Base-by-base conservation (phyloP, 441 rosid species). In the Croton setiger region DNA sequence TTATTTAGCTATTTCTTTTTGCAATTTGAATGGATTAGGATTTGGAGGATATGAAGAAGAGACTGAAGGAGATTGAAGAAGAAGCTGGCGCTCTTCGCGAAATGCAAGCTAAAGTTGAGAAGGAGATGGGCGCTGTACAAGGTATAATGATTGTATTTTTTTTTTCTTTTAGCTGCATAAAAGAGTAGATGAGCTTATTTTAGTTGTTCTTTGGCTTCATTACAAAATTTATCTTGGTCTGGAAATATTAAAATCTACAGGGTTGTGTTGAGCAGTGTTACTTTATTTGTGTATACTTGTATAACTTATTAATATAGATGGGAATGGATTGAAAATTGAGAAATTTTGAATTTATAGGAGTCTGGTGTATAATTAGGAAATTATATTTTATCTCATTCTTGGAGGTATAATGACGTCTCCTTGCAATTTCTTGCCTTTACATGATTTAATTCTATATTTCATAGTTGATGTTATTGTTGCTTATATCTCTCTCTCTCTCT, bases 51-150 rank as follows among this genome's bases (percentile, higher is more conserved):
- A 90, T 94, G 99, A 94, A 94, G 86, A 92, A 84, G 73, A 85
- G 99, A 70, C 75, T 94, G 77, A 92, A 90, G 76, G 99, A 92
- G 82, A 95, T 95, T 76, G 99, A 95, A 72, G 99, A 92, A 72
- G 98, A 95, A 68, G 99, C 98, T 36, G 94, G 96, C 5, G 98
- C 98, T 68, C 88, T 95, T 44, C 94, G 99, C 8, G 99, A 95
- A 85, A 95, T 95, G 97, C 98, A 95, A 78, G 94, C 96, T 52
- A 95, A 95, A 77, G 99, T 88, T 36, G 97, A 94, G 91, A 90
- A 94, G 61, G 99, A 94, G 70, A 94, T 92, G 97, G 98, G 98
- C 48, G 84, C 89, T 49, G 93, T 74, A 45, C 96, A 86, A 88
- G 97, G 99, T 90, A 15, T 35, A 20, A 4, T 43, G 43, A 27